Evolutionary conservation across 768 basidiomycete species (phyloP).

Genomic region (Crepidotus variabilis): DNA sequence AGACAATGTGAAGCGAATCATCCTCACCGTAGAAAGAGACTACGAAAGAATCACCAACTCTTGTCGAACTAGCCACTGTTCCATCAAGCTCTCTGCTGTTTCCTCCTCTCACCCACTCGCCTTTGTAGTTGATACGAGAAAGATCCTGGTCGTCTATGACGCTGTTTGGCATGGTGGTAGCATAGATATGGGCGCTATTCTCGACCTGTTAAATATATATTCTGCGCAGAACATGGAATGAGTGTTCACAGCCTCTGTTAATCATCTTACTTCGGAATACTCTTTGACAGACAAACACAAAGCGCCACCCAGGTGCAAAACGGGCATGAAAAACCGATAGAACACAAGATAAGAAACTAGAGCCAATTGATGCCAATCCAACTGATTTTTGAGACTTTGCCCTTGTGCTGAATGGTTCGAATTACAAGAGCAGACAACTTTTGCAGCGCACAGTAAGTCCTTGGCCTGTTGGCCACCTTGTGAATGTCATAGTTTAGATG

Average conservation of each 20-base stretch:
- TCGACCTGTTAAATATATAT: too few relatives aligned
- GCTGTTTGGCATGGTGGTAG: slow-evolving; percentile 14
- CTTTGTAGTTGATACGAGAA: slow-evolving; percentile 26
- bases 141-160: slow-evolving; percentile 33
- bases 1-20: neutral
- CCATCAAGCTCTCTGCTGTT: slow-evolving; percentile 18
- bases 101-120: slow-evolving; percentile 30
- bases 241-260: too few relatives aligned
- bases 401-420: too few relatives aligned
- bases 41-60: slow-evolving; percentile 28
- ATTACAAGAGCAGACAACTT: neutral
- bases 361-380: neutral
- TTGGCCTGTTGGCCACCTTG: neutral
- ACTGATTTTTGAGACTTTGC: neutral
- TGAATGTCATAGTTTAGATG: neutral
- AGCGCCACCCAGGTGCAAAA: neutral
- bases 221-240: too few relatives aligned
- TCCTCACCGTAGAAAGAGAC: slow-evolving; percentile 31
- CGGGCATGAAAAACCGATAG: neutral
- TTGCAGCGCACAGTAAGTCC: neutral
- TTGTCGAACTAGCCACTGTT: slow-evolving; percentile 31
- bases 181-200: neutral
- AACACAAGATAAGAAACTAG: neutral
- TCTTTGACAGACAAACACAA: too few relatives aligned
- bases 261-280: too few relatives aligned